Evolutionary conservation across 202 grass and related monocot genomes (phyloP).

Genomic region (Setaria viridis): DNA sequence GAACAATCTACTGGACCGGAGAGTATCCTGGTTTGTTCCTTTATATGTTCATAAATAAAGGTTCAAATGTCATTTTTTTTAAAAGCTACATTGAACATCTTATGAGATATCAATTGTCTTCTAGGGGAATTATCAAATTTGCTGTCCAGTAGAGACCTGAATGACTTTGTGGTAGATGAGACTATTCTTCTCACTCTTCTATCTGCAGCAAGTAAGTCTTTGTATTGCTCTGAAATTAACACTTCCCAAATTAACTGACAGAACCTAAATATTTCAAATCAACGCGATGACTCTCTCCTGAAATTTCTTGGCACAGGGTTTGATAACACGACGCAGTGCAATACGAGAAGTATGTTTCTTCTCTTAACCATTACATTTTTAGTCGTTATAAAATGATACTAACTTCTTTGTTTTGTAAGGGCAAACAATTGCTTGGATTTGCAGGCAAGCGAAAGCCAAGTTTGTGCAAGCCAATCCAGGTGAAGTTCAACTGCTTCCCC

Average conservation of each 20-base stretch:
- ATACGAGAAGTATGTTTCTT: slow-evolving; percentile 58
- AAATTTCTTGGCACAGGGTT: slow-evolving; percentile 58
- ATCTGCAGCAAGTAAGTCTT: slow-evolving; percentile 70
- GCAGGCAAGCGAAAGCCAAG: slow-evolving; percentile 51
- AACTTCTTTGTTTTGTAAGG: slow-evolving; percentile 50
- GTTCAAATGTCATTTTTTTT: slow-evolving; percentile 12
- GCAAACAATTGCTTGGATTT: slow-evolving; percentile 67
- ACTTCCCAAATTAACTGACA: neutral
- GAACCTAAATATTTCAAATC: neutral
- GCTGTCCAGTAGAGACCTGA: slow-evolving; percentile 57
- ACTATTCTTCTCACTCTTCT: slow-evolving; percentile 64
- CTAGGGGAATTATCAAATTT: slow-evolving; percentile 72
- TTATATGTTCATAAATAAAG: slow-evolving; percentile 12
- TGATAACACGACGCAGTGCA: slow-evolving; percentile 56
- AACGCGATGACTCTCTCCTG: slow-evolving; percentile 7
- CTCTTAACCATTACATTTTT: slow-evolving; percentile 25
- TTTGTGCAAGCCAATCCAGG: slow-evolving; percentile 52
- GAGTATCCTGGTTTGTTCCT: slow-evolving; percentile 63
- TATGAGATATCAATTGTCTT: slow-evolving; percentile 24
- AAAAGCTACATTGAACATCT: slow-evolving; percentile 6
- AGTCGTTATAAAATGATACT: slow-evolving; percentile 5
- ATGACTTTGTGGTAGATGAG: slow-evolving; percentile 68
- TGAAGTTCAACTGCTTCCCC: slow-evolving; percentile 40
- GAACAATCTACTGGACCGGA: slow-evolving; percentile 75
- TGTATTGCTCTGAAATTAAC: slow-evolving; percentile 22